Conservation (phyloP, 2,329 filamentous ascomycete species). For the Aspergillus pseudoterreus region DNA sequence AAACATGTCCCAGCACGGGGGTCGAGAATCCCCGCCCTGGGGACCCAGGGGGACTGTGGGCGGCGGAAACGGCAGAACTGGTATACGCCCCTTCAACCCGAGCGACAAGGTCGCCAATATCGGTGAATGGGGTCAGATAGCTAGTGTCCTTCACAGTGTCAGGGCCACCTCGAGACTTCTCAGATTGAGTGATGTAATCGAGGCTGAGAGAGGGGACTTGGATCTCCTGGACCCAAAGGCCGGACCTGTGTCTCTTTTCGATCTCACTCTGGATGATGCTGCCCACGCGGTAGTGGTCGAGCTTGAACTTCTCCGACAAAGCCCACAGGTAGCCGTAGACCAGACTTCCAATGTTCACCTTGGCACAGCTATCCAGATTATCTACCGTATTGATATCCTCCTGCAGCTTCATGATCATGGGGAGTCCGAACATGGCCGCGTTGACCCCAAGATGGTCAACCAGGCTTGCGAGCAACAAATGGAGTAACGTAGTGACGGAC, state of each 20-base stretch:
- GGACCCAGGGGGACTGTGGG: conserved; percentile 66
- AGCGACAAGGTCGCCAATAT: conserved; percentile 67
- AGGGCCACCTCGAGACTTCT: conserved; percentile 29
- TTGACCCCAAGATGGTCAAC: conserved; percentile 77
- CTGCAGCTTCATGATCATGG: conserved; percentile 85
- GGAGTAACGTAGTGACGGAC: conserved; percentile 70
- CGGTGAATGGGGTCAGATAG: conserved; percentile 65
- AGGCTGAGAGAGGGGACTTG: conserved; percentile 65
- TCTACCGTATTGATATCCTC: conserved; percentile 61
- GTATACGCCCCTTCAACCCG: conserved; percentile 70
- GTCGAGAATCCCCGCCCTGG: conserved; percentile 63
- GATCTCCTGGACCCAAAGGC: conserved; percentile 75
- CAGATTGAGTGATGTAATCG: conserved; percentile 57
- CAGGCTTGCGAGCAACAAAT: conserved; percentile 72
- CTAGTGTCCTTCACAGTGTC: conserved; percentile 42
- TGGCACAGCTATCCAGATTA: conserved; percentile 53
- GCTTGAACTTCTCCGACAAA: conserved; percentile 71
- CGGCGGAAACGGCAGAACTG: conserved; percentile 57
- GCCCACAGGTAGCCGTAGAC: conserved; percentile 88
- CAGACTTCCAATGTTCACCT: conserved; percentile 76
- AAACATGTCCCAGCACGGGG: conserved; percentile 54
- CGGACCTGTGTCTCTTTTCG: conserved; percentile 65
- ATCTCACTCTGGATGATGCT: conserved; percentile 73
- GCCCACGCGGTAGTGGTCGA: conserved; percentile 67
- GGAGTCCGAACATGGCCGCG: conserved; percentile 70